phyloP scores from a whole-genome alignment of 2,329 filamentous ascomycete species.

The Sporothrix brasiliensis region DNA sequence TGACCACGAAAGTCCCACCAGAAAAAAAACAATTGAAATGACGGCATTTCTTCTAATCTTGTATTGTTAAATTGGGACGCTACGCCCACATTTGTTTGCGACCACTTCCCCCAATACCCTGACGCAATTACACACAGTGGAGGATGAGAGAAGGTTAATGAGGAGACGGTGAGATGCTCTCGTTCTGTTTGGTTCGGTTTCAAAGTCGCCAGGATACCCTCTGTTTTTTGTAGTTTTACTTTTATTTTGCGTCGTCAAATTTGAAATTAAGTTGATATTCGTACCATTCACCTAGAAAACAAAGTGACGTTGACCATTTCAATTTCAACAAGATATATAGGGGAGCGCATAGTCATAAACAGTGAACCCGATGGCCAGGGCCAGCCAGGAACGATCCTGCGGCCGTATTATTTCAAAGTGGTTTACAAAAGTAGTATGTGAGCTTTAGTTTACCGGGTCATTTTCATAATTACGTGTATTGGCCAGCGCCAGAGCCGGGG shows the following conservation, averaged over 20 bases:
- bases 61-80: constrained; percentile 15
- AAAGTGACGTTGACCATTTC: too few species aligned
- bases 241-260: not conserved
- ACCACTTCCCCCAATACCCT: constrained; percentile 19
- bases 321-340: too few species aligned
- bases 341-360: too few species aligned
- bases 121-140: constrained; percentile 16
- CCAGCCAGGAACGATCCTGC: too few species aligned
- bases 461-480: too few species aligned
- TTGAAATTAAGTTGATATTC: not conserved
- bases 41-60: constrained; percentile 5
- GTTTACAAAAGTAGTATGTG: too few species aligned
- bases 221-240: not conserved
- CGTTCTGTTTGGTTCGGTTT: constrained; percentile 4
- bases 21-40: constrained; percentile 16
- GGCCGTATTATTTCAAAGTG: too few species aligned
- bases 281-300: not conserved
- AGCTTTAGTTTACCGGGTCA: too few species aligned
- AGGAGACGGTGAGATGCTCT: not conserved
- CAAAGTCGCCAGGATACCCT: constrained; percentile 28
- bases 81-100: not conserved
- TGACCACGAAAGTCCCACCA: not conserved
- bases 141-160: not conserved
- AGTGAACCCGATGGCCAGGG: too few species aligned
- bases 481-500: too few species aligned